Evolutionary conservation across 169 alveolate genomes (phyloP).

Genomic region (Babesia ovata): DNA sequence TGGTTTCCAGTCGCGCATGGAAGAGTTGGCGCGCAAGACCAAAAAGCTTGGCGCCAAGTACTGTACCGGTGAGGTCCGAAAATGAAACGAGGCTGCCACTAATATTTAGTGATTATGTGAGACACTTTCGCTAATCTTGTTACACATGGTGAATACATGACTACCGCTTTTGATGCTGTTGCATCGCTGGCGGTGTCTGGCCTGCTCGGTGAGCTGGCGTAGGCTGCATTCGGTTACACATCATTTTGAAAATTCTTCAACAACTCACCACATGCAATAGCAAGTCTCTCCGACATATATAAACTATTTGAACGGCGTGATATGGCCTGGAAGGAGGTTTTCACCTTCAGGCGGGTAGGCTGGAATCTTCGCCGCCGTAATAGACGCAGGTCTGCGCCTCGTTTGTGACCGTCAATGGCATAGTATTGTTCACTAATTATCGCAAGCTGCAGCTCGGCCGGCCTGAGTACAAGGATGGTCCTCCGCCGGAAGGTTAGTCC

Average conservation of each 20-base stretch:
- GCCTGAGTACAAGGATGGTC: constrained; percentile 42
- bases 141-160: too few species aligned
- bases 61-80: constrained; percentile 3
- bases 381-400: constrained; percentile 31
- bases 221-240: not conserved
- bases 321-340: constrained; percentile 16
- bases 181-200: too few species aligned
- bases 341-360: constrained; percentile 43
- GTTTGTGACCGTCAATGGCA: constrained; percentile 35
- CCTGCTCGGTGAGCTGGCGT: too few species aligned
- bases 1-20: constrained; percentile 44
- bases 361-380: not conserved
- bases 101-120: not conserved
- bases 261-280: not conserved
- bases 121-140: too few species aligned
- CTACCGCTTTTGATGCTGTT: too few species aligned
- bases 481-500: constrained; percentile 41
- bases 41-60: constrained; percentile 18
- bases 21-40: constrained; percentile 20
- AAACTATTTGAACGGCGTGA: too few species aligned
- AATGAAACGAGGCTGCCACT: not conserved
- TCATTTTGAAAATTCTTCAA: not conserved
- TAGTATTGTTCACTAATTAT: constrained; percentile 18
- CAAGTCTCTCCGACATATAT: not conserved
- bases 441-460: constrained; percentile 25